These are phyloP conservation scores for Leishmania gerbilli DNA, from an alignment of 208 protist species.

Conservation along the genomic window DNA sequence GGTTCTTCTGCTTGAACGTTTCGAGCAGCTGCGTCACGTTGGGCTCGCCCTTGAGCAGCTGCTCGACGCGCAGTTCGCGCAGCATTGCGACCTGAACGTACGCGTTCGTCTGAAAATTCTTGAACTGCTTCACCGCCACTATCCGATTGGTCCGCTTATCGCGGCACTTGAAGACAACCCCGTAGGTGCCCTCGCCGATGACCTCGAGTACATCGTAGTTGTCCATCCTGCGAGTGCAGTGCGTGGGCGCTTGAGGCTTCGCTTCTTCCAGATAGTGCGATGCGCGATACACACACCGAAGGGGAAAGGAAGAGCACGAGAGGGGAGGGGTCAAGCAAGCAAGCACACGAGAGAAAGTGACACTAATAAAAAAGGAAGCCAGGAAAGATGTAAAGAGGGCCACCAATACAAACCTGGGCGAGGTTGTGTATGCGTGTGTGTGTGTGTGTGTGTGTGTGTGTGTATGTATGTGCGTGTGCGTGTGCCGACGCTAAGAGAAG, in stretches of 20 bases:
- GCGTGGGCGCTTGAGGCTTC: no score
- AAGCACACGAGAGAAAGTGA: not conserved
- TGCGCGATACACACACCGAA: not conserved
- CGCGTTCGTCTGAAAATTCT: constrained; percentile 87
- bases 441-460: not conserved
- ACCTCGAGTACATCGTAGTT: constrained; percentile 70
- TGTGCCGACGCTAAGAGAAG: not conserved
- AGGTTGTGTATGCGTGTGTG: not conserved
- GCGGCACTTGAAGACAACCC: constrained; percentile 92
- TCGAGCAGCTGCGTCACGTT: constrained; percentile 93
- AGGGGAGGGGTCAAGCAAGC: no score
- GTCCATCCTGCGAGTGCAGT: constrained; percentile 47
- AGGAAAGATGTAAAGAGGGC: not conserved
- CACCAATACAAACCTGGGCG: not conserved
- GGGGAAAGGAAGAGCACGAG: not conserved
- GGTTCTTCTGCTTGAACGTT: constrained; percentile 80
- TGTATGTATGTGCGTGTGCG: not conserved
- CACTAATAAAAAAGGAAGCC: not conserved
- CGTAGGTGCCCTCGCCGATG: constrained; percentile 95
- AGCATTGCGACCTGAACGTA: constrained; percentile 90
- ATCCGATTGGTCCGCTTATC: constrained; percentile 76
- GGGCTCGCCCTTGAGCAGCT: constrained; percentile 84
- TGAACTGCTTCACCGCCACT: constrained; percentile 96
- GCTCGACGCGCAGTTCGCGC: constrained; percentile 91
- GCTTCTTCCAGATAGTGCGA: not conserved